Evolutionary conservation across 169 alveolate genomes (phyloP).

Genomic region (Plasmodium vivax): DNA sequence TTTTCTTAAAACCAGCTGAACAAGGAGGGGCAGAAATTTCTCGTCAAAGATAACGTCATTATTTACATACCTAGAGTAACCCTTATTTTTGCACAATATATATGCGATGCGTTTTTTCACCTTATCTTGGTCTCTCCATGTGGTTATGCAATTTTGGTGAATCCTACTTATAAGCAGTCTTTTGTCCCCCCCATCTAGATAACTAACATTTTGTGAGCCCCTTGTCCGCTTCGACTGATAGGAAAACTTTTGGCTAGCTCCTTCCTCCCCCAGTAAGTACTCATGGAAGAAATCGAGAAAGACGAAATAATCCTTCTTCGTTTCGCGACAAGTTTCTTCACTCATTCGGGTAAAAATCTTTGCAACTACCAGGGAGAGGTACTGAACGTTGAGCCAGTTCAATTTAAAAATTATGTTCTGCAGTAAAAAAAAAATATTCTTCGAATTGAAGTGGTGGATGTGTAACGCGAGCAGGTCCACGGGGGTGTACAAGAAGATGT

Average conservation of each 20-base stretch:
- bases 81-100: constrained; percentile 43
- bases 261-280: constrained; percentile 57
- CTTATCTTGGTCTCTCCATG: not conserved
- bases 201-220: not conserved
- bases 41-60: constrained; percentile 43
- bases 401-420: constrained; percentile 40
- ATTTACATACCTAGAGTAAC: not conserved
- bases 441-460: constrained; percentile 32
- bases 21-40: constrained; percentile 5
- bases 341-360: not conserved
- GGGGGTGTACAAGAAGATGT: constrained; percentile 39
- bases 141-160: constrained; percentile 9
- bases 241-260: not conserved
- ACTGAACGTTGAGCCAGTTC: constrained; percentile 9
- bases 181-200: constrained; percentile 19
- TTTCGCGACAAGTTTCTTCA: constrained; percentile 39
- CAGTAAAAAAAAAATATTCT: constrained; percentile 25
- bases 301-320: not conserved
- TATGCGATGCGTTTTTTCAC: constrained; percentile 60
- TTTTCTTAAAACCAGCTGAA: not conserved
- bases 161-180: constrained; percentile 11
- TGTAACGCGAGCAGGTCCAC: constrained; percentile 51
- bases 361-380: constrained; percentile 27
- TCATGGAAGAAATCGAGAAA: constrained; percentile 43
- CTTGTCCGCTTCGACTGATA: not conserved